Evolutionary conservation across 2,329 filamentous ascomycete species (phyloP).

Genomic region (Sarocladium strictum): DNA sequence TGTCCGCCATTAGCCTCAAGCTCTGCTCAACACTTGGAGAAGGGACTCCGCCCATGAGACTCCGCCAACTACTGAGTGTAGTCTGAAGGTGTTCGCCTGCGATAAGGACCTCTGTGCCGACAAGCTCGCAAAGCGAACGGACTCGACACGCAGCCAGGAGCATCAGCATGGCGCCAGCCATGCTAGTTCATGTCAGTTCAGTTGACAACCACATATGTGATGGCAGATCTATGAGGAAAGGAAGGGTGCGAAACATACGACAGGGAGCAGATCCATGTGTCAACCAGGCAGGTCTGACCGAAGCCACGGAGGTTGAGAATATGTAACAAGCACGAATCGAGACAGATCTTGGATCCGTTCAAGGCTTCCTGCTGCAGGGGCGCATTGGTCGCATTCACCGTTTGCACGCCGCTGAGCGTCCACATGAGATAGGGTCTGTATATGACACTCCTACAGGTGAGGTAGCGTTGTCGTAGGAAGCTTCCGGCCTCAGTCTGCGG

Average conservation of each 20-base stretch:
- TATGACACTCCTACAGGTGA: conserved; percentile 46
- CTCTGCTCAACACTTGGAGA: conserved; percentile 43
- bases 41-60: conserved; percentile 27
- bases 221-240: no score
- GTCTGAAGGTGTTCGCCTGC: conserved; percentile 35
- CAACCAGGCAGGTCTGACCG: conserved; percentile 44
- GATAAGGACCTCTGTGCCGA: conserved; percentile 30
- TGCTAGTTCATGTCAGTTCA: conserved; percentile 23
- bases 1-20: conserved; percentile 2
- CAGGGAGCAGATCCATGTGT: conserved; percentile 49
- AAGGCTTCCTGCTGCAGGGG: conserved; percentile 25
- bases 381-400: neutral
- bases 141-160: conserved; percentile 38
- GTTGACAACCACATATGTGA: neutral
- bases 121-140: conserved; percentile 28
- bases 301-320: conserved; percentile 42
- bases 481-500: conserved; percentile 27
- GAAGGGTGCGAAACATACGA: conserved; percentile 43
- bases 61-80: conserved; percentile 36
- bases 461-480: conserved; percentile 43
- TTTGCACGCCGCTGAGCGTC: conserved; percentile 34
- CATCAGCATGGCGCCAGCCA: conserved; percentile 44
- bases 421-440: conserved; percentile 46
- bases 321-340: conserved; percentile 42
- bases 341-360: conserved; percentile 36